Conservation (phyloP, 805 yeast species). For the Wickerhamomyces chambardii region DNA sequence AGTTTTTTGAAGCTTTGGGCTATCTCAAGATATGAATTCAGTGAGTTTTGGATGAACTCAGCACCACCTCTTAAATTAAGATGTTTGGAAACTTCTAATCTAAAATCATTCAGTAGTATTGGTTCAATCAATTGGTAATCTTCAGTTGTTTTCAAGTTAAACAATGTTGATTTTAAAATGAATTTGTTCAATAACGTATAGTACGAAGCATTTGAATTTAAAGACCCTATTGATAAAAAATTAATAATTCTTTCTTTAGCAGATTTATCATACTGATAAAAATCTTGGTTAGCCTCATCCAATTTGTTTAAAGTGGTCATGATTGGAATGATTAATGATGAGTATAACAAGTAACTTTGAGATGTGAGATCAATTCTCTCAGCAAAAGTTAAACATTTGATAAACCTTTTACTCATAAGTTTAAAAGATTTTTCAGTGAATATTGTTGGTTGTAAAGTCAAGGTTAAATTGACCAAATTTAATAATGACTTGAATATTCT, state of each 20-base stretch:
- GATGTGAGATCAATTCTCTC: conserved; percentile 16
- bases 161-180: conserved; percentile 7
- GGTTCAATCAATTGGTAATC: conserved; percentile 17
- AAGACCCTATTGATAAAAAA: conserved; percentile 43
- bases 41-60: conserved; percentile 20
- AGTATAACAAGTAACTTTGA: conserved; percentile 30
- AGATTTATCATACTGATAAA: conserved; percentile 48
- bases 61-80: conserved; percentile 21
- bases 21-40: conserved; percentile 18
- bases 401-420: conserved; percentile 18
- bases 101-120: conserved; percentile 19
- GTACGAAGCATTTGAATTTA: conserved; percentile 42
- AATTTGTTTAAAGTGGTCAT: conserved; percentile 36
- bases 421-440: conserved; percentile 20
- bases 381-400: conserved; percentile 23
- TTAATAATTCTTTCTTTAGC: conserved; percentile 33
- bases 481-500: conserved; percentile 33
- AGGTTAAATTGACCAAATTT: conserved; percentile 24
- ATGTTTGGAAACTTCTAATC: conserved; percentile 18
- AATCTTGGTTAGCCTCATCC: conserved; percentile 34
- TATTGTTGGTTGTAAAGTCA: conserved; percentile 12
- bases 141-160: conserved; percentile 6
- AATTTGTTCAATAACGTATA: conserved; percentile 23
- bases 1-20: no score
- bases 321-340: conserved; percentile 37